Evolutionary conservation across 1,284 basidiomycete species (phyloP).

Genomic region (Neonothopanus nambi): DNA sequence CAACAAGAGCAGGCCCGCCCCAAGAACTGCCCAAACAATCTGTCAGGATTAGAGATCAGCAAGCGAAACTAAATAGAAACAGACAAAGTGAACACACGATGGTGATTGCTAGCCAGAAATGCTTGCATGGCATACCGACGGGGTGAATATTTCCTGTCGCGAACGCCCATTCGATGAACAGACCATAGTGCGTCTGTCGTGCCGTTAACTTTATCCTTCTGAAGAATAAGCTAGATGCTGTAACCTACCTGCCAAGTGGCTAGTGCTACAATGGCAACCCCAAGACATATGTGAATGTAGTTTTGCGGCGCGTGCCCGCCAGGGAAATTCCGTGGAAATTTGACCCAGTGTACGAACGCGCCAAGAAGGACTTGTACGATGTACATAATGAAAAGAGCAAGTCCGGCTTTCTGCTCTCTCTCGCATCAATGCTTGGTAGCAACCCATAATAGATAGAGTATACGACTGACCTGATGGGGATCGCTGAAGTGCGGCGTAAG

Average conservation of each 20-base stretch:
- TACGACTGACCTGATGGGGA: no score
- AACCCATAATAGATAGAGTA: no score
- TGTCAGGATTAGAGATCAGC: not conserved
- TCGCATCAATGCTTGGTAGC: no score
- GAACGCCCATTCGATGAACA: constrained; percentile 18
- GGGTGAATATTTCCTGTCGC: constrained; percentile 17
- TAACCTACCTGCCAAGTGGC: constrained; percentile 31
- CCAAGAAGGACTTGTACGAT: constrained; percentile 43
- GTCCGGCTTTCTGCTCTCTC: constrained; percentile 39
- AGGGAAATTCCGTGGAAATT: constrained; percentile 23
- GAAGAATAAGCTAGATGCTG: not conserved
- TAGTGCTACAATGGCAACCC: constrained; percentile 31
- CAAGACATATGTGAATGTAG: constrained; percentile 33
- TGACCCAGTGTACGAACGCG: constrained; percentile 39
- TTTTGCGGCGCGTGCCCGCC: no score
- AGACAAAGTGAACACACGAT: constrained; percentile 12
- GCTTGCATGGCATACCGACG: constrained; percentile 16
- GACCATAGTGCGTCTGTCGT: constrained; percentile 19
- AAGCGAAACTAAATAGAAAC: no score
- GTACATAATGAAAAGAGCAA: constrained; percentile 44
- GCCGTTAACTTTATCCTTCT: no score
- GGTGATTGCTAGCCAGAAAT: constrained; percentile 19
- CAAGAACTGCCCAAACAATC: constrained; percentile 9
- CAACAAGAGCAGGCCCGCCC: constrained; percentile 11
- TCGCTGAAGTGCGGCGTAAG: constrained; percentile 13